These are phyloP conservation scores for Prillingera fragicola DNA, from an alignment of 1,284 basidiomycete genomes.

Conservation along the genomic window DNA sequence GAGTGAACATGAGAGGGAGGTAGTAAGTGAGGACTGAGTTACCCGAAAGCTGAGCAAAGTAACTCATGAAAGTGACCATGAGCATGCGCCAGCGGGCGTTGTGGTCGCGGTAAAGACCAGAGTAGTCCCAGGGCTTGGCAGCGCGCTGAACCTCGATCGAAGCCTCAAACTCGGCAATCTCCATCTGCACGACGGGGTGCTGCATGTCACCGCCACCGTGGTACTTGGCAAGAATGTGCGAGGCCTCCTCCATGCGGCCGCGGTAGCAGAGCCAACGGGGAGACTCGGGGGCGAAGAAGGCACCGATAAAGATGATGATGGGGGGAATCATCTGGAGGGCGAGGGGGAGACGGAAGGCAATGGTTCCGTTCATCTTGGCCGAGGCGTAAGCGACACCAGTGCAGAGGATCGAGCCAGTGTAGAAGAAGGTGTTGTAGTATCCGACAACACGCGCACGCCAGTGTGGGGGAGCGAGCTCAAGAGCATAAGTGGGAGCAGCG, in stretches of 20 bases:
- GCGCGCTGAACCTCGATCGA: constrained; percentile 33
- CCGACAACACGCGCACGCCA: constrained; percentile 20
- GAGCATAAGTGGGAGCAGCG: constrained; percentile 17
- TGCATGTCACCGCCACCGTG: constrained; percentile 24
- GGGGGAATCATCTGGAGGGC: constrained; percentile 40
- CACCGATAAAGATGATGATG: constrained; percentile 22
- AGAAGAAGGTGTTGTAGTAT: constrained; percentile 22
- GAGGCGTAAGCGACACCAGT: constrained; percentile 26
- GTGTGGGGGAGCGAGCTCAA: constrained; percentile 19
- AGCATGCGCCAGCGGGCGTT: constrained; percentile 22
- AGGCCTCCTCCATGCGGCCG: constrained; percentile 16
- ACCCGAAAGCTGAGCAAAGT: constrained; percentile 26
- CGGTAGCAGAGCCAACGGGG: constrained; percentile 19
- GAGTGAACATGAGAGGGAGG: constrained; percentile 19
- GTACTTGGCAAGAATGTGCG: constrained; percentile 22
- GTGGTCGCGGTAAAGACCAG: constrained; percentile 13
- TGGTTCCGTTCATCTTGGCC: constrained; percentile 12
- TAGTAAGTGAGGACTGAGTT: constrained; percentile 26
- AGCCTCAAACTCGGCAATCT: constrained; percentile 23
- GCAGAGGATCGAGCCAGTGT: constrained; percentile 22
- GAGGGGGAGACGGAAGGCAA: constrained; percentile 28
- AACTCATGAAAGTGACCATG: constrained; percentile 25
- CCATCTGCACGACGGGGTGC: constrained; percentile 22
- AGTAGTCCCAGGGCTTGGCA: constrained; percentile 53
- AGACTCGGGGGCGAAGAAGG: constrained; percentile 20